These are phyloP conservation scores for Candida ovalis DNA, from an alignment of 805 yeast species.

Conservation along the genomic window DNA sequence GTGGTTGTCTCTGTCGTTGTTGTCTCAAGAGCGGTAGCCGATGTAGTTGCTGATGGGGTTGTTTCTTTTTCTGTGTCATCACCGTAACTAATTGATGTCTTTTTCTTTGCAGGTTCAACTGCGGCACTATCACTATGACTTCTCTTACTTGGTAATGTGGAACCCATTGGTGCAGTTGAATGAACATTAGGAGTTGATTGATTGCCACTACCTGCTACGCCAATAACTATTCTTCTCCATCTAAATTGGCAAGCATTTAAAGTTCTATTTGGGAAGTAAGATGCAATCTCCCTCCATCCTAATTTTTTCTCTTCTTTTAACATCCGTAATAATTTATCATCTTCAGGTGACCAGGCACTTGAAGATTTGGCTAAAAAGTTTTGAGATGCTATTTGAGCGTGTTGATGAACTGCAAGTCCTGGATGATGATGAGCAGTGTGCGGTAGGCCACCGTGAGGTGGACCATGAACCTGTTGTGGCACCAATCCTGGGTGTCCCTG, in stretches of 20 bases:
- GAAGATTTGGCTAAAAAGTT: conserved; percentile 20
- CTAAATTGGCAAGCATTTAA: conserved; percentile 89
- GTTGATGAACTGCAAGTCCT: not conserved
- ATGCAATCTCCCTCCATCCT: conserved; percentile 87
- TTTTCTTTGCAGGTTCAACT: not conserved
- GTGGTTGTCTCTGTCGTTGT: not conserved
- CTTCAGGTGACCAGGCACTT: conserved; percentile 73
- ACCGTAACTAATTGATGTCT: not conserved
- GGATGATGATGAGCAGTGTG: not conserved
- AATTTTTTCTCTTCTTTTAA: conserved; percentile 77
- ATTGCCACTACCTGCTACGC: conserved; percentile 22
- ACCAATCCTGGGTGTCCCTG: not conserved
- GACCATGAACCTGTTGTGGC: not conserved
- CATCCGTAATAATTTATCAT: conserved; percentile 66
- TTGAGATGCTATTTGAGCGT: not conserved
- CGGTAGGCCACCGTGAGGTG: not conserved
- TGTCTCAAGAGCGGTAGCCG: too few species aligned
- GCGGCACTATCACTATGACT: not conserved
- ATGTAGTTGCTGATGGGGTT: not conserved
- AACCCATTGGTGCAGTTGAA: not conserved
- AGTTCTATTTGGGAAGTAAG: conserved; percentile 74
- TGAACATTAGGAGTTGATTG: not conserved
- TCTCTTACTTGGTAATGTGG: conserved; percentile 1
- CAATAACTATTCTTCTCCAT: conserved; percentile 66
- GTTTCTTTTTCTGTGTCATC: not conserved